These are phyloP conservation scores for Phytophthora meadii DNA, from an alignment of 352 stramenopile genomes.

Conservation along the genomic window DNA sequence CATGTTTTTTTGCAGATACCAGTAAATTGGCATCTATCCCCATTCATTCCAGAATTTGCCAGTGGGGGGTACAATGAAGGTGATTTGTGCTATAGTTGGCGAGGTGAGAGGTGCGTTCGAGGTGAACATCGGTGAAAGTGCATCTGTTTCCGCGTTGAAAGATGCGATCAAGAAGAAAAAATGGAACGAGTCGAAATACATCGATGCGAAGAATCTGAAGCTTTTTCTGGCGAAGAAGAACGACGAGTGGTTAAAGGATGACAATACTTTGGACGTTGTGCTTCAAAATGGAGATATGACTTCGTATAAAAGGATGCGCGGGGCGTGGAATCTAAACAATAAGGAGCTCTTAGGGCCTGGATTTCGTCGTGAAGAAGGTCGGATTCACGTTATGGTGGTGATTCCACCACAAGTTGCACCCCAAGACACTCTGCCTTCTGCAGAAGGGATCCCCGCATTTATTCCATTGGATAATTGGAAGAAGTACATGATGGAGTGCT, in stretches of 20 bases:
- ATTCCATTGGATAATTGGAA: not conserved
- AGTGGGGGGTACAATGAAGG: not conserved
- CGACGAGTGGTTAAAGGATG: not conserved
- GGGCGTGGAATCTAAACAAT: not conserved
- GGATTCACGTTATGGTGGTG: not conserved
- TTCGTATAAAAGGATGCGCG: not conserved
- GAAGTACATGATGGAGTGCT: not conserved
- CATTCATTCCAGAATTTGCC: too few relatives aligned
- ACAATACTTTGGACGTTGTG: slow-evolving; percentile 1
- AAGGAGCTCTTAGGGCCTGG: not conserved
- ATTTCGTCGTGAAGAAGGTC: not conserved
- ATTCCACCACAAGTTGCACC: not conserved
- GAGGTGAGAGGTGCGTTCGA: not conserved
- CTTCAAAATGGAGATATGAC: not conserved
- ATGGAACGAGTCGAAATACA: not conserved
- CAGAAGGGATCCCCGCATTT: not conserved
- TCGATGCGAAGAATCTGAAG: not conserved
- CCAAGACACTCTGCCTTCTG: not conserved
- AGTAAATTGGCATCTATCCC: too few relatives aligned
- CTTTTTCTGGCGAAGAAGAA: slow-evolving; percentile 13
- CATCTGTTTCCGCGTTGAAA: not conserved
- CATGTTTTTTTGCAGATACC: too few relatives aligned
- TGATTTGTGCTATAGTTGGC: not conserved
- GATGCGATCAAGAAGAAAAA: not conserved
- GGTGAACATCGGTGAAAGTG: slow-evolving; percentile 35